Base-by-base conservation (phyloP, 108 stramenopile species). In the Conticribra guillardii region DNA sequence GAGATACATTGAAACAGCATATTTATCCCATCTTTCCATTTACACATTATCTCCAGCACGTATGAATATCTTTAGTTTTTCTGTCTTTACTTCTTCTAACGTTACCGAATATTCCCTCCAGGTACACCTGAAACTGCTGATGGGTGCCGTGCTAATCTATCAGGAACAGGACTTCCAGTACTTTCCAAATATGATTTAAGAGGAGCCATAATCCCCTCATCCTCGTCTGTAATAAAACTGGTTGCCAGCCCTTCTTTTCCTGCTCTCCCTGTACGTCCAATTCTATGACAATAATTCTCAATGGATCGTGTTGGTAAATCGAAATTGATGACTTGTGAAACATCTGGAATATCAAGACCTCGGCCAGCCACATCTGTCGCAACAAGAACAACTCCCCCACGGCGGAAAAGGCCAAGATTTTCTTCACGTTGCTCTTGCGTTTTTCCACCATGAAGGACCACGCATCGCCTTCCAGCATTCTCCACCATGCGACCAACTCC, bases 321-420 rank as follows among this genome's bases (percentile, higher is more conserved):
- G 67, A 90, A 98, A 70, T 99, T 99, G 84, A 99, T 90, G 27
- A 98, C 94, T 73, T 97, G 94, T 9, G 93, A 73, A 15, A 99
- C 97, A 75, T 97, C 89, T 9, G 96, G 90, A 55, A 99, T 98
- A 73, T 99, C 99, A 3, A 99, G 69, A 32, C 99, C 99, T 22
- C 99, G 87, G 0, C 96, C 97, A 19, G 99, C 97, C 3, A 99
- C 99, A 73, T 98, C 99, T 0, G 99, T 99, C 16, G 96, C 99
- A 48, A 97, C 92, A 34, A 96, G 50, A 15, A 94, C 81, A 17
- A 89, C 82, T 26, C 88, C 89, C 16, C 92, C 92, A 50, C 60
- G 51, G 54, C 91, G 88, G 71, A 98, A 99, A 19, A 62, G 55
- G 5, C 76, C 93, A 27, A 99, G 84, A 67, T 89, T 94, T 54